phyloP scores from a whole-genome alignment of 2,329 filamentous ascomycete genomes.

The Fusarium sp. region DNA sequence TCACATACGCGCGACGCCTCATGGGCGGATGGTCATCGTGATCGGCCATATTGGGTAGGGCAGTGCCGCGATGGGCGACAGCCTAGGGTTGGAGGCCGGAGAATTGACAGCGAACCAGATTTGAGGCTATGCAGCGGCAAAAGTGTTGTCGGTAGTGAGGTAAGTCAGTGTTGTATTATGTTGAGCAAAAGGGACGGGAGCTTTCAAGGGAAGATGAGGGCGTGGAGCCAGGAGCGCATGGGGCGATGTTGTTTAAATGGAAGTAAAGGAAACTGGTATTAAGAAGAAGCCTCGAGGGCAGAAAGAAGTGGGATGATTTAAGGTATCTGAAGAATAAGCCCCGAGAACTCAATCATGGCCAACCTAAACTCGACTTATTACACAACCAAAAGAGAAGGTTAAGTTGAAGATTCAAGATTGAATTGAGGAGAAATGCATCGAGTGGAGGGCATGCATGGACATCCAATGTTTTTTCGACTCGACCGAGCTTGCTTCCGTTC shows the following conservation, averaged over 20 bases:
- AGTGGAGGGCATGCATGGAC: neutral
- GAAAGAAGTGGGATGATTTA: slow-evolving; percentile 5
- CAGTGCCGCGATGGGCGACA: slow-evolving; percentile 19
- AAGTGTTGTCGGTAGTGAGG: slow-evolving; percentile 7
- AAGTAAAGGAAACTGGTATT: slow-evolving; percentile 17
- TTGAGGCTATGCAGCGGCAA: slow-evolving; percentile 39
- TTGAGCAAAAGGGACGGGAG: slow-evolving; percentile 27
- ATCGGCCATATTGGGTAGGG: slow-evolving; percentile 34
- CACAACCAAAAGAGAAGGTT: slow-evolving; percentile 8
- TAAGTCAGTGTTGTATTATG: slow-evolving; percentile 10
- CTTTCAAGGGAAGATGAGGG: slow-evolving; percentile 34
- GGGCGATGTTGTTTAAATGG: slow-evolving; percentile 21
- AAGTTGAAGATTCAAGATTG: slow-evolving; percentile 10
- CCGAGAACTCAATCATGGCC: slow-evolving; percentile 10
- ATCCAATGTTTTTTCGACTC: slow-evolving; percentile 20
- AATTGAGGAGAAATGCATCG: slow-evolving; percentile 20
- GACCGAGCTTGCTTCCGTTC: slow-evolving; percentile 1
- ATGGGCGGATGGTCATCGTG: slow-evolving; percentile 37
- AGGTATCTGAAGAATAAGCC: neutral
- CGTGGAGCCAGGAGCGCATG: slow-evolving; percentile 36
- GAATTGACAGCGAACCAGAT: slow-evolving; percentile 4
- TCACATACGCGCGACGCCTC: slow-evolving; percentile 41
- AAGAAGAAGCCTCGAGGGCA: slow-evolving; percentile 9
- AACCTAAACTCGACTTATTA: neutral
- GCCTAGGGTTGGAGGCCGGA: slow-evolving; percentile 7